A percentile compares a stretch with the other conserved stretches of the same genome.
Conservation (phyloP, 2,329 filamentous ascomycete species). For the Cytospora schulzeri region DNA sequence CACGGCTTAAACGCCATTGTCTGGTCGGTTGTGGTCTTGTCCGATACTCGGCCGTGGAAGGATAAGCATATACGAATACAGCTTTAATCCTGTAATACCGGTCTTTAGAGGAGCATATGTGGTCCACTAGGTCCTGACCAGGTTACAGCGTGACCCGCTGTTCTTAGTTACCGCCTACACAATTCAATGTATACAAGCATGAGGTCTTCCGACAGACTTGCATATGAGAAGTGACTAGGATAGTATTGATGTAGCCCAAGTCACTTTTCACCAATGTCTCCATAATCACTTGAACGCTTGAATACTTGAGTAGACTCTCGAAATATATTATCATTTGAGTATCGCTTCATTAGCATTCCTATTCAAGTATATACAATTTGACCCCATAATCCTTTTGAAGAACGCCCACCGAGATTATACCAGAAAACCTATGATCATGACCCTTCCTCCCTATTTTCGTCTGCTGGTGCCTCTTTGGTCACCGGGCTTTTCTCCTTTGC, state of each 20-base stretch:
- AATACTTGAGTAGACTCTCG: not conserved
- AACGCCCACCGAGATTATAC: not conserved
- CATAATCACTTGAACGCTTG: not conserved
- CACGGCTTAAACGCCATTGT: too few species aligned
- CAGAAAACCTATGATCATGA: not conserved
- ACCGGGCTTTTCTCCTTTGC: slow-evolving; percentile 21
- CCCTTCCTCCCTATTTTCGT: not conserved
- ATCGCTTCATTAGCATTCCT: not conserved
- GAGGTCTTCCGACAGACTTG: not conserved
- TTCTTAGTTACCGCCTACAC: not conserved
- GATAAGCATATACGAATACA: not conserved
- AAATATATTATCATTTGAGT: not conserved
- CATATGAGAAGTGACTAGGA: not conserved
- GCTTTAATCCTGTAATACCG: not conserved
- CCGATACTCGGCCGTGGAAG: not conserved
- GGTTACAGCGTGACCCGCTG: not conserved
- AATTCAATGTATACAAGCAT: not conserved
- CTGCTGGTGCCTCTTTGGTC: not conserved
- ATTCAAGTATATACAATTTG: not conserved
- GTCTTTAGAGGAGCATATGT: not conserved
- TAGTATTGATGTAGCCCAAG: not conserved
- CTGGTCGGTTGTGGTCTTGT: not conserved
- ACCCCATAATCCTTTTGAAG: not conserved
- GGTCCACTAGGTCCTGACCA: not conserved
- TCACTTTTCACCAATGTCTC: not conserved